Evolutionary conservation across 805 yeast genomes (phyloP).

Genomic region (Ogataea neopini): DNA sequence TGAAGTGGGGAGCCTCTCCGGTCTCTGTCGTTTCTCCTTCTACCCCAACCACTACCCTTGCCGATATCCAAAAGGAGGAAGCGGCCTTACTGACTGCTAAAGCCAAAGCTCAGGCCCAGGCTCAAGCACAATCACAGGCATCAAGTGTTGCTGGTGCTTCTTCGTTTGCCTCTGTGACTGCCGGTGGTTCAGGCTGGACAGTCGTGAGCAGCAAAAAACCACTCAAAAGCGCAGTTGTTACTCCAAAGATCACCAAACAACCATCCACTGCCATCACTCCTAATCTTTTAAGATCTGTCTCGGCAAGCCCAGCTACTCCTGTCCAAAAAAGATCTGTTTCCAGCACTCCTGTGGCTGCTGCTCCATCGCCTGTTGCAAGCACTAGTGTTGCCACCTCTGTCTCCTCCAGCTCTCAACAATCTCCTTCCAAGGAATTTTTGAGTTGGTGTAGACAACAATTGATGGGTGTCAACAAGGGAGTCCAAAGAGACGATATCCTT

Average conservation of each 20-base stretch:
- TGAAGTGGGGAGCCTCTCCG: slow-evolving; percentile 42
- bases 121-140: slow-evolving; percentile 18
- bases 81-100: slow-evolving; percentile 32
- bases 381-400: slow-evolving; percentile 23
- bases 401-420: slow-evolving; percentile 31
- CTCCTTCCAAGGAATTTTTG: slow-evolving; percentile 61
- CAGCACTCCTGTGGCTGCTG: slow-evolving; percentile 1
- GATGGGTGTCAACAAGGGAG: slow-evolving; percentile 68
- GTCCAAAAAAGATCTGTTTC: slow-evolving; percentile 19
- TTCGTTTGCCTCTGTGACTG: slow-evolving; percentile 29
- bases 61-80: slow-evolving; percentile 65
- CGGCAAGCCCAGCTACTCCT: slow-evolving; percentile 29
- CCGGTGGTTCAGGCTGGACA: slow-evolving; percentile 35
- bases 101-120: slow-evolving; percentile 26
- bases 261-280: slow-evolving; percentile 31
- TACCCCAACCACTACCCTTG: slow-evolving; percentile 46
- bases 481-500: slow-evolving; percentile 75
- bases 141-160: slow-evolving; percentile 25
- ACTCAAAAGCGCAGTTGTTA: slow-evolving; percentile 27
- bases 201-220: slow-evolving; percentile 42
- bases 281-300: slow-evolving; percentile 39
- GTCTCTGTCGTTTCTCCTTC: slow-evolving; percentile 28
- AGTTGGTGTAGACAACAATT: slow-evolving; percentile 72
- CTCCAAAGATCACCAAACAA: slow-evolving; percentile 21
- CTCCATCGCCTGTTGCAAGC: slow-evolving; percentile 7